A percentile compares a stretch with the other conserved stretches of the same genome.
Conservation (phyloP, 2,329 filamentous ascomycete species). For the Aspergillus sp. region DNA sequence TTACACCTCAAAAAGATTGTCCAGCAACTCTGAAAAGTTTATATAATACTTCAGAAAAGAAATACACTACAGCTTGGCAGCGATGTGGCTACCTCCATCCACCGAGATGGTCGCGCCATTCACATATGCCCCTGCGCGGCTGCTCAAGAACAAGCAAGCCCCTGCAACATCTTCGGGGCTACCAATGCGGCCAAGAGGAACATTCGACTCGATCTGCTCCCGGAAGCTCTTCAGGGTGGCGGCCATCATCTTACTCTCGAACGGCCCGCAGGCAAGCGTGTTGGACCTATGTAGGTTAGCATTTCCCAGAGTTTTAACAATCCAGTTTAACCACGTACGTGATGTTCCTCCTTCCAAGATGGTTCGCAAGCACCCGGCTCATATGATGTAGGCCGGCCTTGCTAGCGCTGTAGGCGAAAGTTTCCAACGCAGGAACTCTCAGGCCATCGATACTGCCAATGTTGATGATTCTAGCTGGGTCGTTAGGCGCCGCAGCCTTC, state of each 20-base stretch:
- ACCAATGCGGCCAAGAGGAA: conserved; percentile 68
- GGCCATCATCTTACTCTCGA: conserved; percentile 56
- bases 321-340: conserved; percentile 43
- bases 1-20: background rate
- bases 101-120: conserved; percentile 65
- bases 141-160: conserved; percentile 68
- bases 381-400: conserved; percentile 56
- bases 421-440: conserved; percentile 52
- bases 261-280: conserved; percentile 69
- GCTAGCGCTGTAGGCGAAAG: conserved; percentile 54
- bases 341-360: conserved; percentile 53
- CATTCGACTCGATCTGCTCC: conserved; percentile 52
- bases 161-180: conserved; percentile 68
- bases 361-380: conserved; percentile 51
- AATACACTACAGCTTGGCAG: conserved; percentile 40
- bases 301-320: background rate
- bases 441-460: conserved; percentile 57
- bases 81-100: conserved; percentile 55
- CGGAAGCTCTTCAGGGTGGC: conserved; percentile 52
- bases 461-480: conserved; percentile 53
- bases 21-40: background rate
- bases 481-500: conserved; percentile 45
- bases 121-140: conserved; percentile 64
- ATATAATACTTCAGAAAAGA: background rate
- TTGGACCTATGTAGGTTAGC: conserved; percentile 51